Base-by-base conservation (phyloP, 2,329 filamentous ascomycete species). In the Xylogone sp. region DNA sequence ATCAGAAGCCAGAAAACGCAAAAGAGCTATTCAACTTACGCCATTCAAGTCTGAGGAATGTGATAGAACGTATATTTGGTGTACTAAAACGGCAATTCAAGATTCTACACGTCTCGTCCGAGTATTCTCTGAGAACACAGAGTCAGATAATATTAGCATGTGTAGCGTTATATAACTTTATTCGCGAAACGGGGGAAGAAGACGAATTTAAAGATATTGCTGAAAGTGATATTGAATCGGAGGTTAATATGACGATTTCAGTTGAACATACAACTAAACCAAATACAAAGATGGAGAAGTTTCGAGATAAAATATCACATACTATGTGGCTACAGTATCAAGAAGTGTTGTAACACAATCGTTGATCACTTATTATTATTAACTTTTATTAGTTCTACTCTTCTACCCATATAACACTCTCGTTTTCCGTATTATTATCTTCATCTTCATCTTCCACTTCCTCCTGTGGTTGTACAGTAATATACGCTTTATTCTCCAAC, bases 21-120 rank as follows among this genome's bases (percentile, higher is more conserved):
- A 46, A 46, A 22, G 44, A 46, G 18, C 18, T 46, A 10, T 46
- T 46, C 21, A 46, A 46, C 22, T 24, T 46, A 22, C 44, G 44
- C 10, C 44, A 46, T 46, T 20, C 44, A 21, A 22, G 20, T 12
- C 20, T 46, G n/a, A 18, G 44, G 12, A 46, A 46, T 22, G 44
- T 31, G 27, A 31, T 31, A 8, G 27, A 39, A 39, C 13, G 13
- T 39, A 16, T 39, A 39, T 39, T 39, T 34, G n/a, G 27, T 20
- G 19, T 46, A 4, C 12, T 46, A 10, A 46, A 46, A 27, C 8
- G 21, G 7, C 13, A 46, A 46, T 46, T 24, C 27, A 27, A 46
- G 45, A 46, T 46, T 18, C 31, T 46, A 20, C 8, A 34, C 24
- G 7, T 31, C 7, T 20, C 18, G n/a, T 3, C 27, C 20, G 21